These are phyloP conservation scores for Themeda triandra DNA, from an alignment of 176 grass and related monocot species.

Conservation along the genomic window DNA sequence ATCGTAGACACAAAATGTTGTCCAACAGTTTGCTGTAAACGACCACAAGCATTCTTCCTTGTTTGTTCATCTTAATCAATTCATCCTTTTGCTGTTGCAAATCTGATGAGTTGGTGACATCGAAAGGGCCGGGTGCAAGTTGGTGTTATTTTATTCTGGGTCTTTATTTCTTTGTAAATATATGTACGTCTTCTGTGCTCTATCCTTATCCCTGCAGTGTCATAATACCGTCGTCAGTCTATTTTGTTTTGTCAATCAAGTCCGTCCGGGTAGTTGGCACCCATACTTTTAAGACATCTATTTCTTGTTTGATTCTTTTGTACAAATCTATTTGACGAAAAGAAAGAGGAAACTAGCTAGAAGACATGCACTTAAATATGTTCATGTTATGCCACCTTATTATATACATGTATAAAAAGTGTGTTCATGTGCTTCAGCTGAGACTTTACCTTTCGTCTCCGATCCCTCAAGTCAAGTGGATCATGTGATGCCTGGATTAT, in stretches of 20 bases:
- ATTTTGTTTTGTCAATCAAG: conserved; percentile 17
- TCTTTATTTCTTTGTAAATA: not conserved
- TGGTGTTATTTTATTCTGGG: not conserved
- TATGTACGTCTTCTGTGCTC: conserved; percentile 14
- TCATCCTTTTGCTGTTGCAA: conserved; percentile 12
- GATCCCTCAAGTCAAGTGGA: not conserved
- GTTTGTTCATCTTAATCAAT: not conserved
- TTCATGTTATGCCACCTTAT: not conserved
- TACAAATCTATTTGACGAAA: too few species aligned
- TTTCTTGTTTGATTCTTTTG: conserved; percentile 4
- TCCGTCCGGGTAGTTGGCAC: conserved; percentile 20
- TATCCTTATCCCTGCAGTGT: conserved; percentile 48
- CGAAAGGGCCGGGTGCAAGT: conserved; percentile 33
- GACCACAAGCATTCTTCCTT: not conserved
- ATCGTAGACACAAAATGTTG: too few species aligned
- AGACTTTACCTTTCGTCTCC: not conserved
- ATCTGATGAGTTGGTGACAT: conserved; percentile 33
- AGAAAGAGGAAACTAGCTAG: conserved; percentile 4
- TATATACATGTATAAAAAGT: not conserved
- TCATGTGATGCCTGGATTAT: conserved; percentile 15
- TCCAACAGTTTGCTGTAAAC: not conserved
- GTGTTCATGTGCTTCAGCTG: conserved; percentile 18
- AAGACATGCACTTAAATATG: not conserved
- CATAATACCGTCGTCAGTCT: conserved; percentile 42
- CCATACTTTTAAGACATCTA: conserved; percentile 15